These are phyloP conservation scores for Monilinia polystroma DNA, from an alignment of 2,329 filamentous ascomycete species.

Conservation along the genomic window DNA sequence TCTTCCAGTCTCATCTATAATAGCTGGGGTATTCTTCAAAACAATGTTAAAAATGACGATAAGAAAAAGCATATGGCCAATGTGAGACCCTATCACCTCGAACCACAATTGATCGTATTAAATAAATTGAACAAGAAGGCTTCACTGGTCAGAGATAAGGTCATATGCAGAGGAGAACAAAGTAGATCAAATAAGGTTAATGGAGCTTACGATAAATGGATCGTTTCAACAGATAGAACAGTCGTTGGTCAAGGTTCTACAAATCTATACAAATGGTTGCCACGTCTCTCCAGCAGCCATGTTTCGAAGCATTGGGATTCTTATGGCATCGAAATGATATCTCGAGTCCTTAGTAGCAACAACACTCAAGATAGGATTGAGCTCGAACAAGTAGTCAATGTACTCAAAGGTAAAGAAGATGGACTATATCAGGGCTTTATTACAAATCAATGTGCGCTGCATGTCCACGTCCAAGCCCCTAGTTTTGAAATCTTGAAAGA, in stretches of 20 bases:
- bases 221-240: constrained; percentile 29
- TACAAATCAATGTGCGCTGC: constrained; percentile 35
- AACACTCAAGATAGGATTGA: constrained; percentile 11
- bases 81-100: constrained; percentile 20
- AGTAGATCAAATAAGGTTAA: constrained; percentile 13
- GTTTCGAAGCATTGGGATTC: constrained; percentile 32
- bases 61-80: neutral
- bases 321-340: constrained; percentile 33
- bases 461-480: constrained; percentile 34
- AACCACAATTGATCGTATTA: constrained; percentile 29
- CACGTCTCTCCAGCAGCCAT: constrained; percentile 15
- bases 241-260: constrained; percentile 32
- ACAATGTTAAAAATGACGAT: neutral
- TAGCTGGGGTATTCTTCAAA: constrained; percentile 29
- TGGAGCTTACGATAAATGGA: constrained; percentile 28
- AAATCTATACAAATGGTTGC: constrained; percentile 32
- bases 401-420: constrained; percentile 18
- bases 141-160: constrained; percentile 16
- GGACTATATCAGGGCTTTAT: constrained; percentile 30
- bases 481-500: constrained; percentile 27
- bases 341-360: constrained; percentile 27
- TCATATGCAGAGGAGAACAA: constrained; percentile 11
- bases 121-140: constrained; percentile 19
- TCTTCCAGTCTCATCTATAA: constrained; percentile 28
- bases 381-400: constrained; percentile 26